Conservation (phyloP, 2,329 filamentous ascomycete genomes). For the Orbilia blumenaviensis region DNA sequence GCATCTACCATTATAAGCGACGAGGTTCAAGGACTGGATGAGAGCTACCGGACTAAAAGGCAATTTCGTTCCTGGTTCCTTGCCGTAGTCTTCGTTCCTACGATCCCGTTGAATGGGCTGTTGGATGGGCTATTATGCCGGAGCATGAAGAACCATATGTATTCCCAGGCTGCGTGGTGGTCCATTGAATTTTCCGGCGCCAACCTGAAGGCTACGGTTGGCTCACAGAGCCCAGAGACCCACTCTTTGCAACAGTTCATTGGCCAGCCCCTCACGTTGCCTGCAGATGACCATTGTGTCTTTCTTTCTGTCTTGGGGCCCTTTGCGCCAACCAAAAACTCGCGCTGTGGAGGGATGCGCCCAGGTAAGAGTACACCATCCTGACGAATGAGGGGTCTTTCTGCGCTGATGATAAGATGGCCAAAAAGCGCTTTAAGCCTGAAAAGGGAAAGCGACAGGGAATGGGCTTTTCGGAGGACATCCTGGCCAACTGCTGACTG, state of each 20-base stretch:
- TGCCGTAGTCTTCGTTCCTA: slow-evolving; percentile 12
- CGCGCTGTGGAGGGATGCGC: slow-evolving; percentile 39
- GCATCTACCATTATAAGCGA: slow-evolving; percentile 43
- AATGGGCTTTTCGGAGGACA: not conserved
- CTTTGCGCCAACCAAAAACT: slow-evolving; percentile 41
- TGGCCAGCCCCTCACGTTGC: slow-evolving; percentile 21
- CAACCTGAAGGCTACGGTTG: slow-evolving; percentile 51
- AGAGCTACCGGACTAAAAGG: slow-evolving; percentile 28
- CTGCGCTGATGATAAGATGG: slow-evolving; percentile 37
- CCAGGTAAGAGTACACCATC: slow-evolving; percentile 12
- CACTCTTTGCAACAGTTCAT: slow-evolving; percentile 23
- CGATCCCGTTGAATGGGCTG: slow-evolving; percentile 16
- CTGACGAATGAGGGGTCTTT: slow-evolving; percentile 49
- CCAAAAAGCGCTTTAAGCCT: slow-evolving; percentile 33
- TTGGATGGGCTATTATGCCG: not conserved
- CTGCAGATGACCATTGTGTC: slow-evolving; percentile 48
- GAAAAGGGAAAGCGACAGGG: slow-evolving; percentile 43
- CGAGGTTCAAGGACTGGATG: slow-evolving; percentile 38
- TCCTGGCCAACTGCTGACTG: slow-evolving; percentile 7
- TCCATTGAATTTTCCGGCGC: slow-evolving; percentile 47
- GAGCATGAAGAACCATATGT: slow-evolving; percentile 11
- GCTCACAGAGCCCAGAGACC: slow-evolving; percentile 38
- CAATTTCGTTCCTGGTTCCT: slow-evolving; percentile 50
- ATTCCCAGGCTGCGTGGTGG: slow-evolving; percentile 17
- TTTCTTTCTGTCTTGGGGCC: slow-evolving; percentile 17